Percentiles rank a stretch among this genome's conserved stretches.
Conservation (phyloP, 192 early-diverging fungal genomes). For the Podila minutissima region DNA sequence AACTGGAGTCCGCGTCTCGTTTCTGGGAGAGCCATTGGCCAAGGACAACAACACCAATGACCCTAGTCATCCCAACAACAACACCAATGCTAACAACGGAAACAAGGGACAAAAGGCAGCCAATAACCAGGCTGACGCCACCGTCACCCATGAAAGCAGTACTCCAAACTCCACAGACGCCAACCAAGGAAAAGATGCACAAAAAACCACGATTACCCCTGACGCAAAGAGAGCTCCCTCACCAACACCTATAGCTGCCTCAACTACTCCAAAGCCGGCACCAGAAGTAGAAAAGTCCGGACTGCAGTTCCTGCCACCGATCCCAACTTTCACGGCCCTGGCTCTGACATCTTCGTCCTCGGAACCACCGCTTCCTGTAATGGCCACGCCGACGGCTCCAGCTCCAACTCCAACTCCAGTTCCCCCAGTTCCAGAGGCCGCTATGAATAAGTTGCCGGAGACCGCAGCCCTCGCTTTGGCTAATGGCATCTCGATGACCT, state of each 20-base stretch:
- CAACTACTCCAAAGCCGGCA: neutral
- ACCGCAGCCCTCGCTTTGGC: constrained; percentile 17
- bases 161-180: neutral
- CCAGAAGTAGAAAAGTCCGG: neutral
- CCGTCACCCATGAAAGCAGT: neutral
- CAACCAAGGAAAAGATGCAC: too few species aligned
- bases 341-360: neutral
- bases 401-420: neutral
- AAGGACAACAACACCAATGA: constrained; percentile 18
- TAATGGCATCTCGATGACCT: constrained; percentile 22
- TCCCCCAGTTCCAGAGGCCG: neutral
- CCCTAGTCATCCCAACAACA: neutral
- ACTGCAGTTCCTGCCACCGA: neutral
- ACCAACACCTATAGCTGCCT: neutral
- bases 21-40: constrained; percentile 20
- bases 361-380: neutral
- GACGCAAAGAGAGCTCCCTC: neutral
- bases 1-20: constrained; percentile 19
- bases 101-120: neutral
- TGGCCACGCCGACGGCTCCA: neutral
- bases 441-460: constrained; percentile 26
- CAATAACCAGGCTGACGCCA: constrained; percentile 13
- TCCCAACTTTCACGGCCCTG: neutral
- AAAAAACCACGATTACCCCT: neutral
- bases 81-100: constrained; percentile 5